These are phyloP conservation scores for Pythium monospermum DNA, from an alignment of 352 stramenopile species.

Conservation along the genomic window DNA sequence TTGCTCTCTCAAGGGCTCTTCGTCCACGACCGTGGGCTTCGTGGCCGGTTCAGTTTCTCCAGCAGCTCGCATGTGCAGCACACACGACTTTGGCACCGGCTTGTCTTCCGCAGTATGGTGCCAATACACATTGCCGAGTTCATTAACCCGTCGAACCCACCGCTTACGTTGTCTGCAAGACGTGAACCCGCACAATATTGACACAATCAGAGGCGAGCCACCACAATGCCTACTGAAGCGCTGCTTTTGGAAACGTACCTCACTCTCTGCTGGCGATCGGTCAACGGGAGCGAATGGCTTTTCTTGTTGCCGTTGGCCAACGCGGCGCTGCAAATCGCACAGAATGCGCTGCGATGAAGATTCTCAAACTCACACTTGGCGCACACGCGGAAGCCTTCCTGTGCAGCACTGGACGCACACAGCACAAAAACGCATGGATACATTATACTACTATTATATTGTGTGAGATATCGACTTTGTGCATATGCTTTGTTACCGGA, in stretches of 20 bases:
- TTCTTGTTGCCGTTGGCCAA: not conserved
- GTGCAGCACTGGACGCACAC: not conserved
- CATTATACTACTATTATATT: not conserved
- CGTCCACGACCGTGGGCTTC: too few species aligned
- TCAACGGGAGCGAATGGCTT: not conserved
- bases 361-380: slow-evolving; percentile 6
- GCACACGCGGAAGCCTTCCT: slow-evolving; percentile 1
- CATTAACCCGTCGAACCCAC: not conserved
- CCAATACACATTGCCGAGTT: slow-evolving; percentile 2
- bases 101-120: not conserved
- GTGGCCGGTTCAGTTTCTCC: too few species aligned
- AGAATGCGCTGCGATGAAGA: slow-evolving; percentile 6
- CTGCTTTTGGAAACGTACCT: not conserved
- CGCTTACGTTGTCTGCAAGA: not conserved
- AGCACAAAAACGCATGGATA: not conserved
- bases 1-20: not conserved
- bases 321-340: slow-evolving; percentile 6
- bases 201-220: not conserved
- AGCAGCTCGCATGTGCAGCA: too few species aligned
- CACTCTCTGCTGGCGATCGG: slow-evolving; percentile 2
- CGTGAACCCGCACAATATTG: not conserved
- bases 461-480: not conserved
- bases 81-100: too few species aligned
- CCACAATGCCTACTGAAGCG: not conserved
- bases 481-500: slow-evolving; percentile 14